phyloP scores from a whole-genome alignment of 139 green algal species.

The Diplosphaera chodatii region DNA sequence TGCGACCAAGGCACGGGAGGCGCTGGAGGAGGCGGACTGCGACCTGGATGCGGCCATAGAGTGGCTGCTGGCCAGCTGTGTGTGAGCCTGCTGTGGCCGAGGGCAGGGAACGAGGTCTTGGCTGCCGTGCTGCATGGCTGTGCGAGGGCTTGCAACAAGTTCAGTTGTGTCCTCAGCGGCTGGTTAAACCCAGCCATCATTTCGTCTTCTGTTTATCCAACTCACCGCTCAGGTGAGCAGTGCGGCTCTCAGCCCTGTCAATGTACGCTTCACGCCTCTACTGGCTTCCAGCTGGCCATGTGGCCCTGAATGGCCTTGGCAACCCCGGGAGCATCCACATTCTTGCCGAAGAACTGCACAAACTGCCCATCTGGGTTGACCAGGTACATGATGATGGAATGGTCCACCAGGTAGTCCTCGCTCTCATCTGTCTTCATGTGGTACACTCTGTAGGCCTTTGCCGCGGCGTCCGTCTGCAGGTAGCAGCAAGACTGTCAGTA shows the following conservation, averaged over 20 bases:
- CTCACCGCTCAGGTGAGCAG: no score
- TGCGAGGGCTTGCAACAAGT: no score
- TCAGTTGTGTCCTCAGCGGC: no score
- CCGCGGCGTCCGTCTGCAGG: conserved; percentile 36
- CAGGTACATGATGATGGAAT: conserved; percentile 98
- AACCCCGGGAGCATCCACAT: conserved; percentile 45
- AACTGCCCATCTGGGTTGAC: conserved; percentile 85
- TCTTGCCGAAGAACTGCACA: conserved; percentile 88
- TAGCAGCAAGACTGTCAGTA: no score
- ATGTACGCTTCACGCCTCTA: no score
- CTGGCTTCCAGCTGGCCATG: not conserved
- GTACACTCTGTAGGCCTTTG: conserved; percentile 84
- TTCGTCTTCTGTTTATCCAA: no score
- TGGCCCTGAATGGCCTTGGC: conserved; percentile 7
- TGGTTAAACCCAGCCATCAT: no score
- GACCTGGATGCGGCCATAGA: conserved; percentile 53
- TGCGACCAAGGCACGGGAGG: conserved; percentile 46
- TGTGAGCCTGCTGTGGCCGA: no score
- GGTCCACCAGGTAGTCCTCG: conserved; percentile 95
- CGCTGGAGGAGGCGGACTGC: conserved; percentile 49
- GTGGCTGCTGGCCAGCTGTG: conserved; percentile 48
- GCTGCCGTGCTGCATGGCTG: no score
- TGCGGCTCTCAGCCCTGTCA: no score
- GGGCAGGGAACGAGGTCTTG: no score
- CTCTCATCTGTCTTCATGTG: conserved; percentile 67